A percentile compares a stretch with the other conserved stretches of the same genome.
These are phyloP conservation scores for Ceriops decandra DNA, from an alignment of 345 rosid genomes.

Conservation along the genomic window DNA sequence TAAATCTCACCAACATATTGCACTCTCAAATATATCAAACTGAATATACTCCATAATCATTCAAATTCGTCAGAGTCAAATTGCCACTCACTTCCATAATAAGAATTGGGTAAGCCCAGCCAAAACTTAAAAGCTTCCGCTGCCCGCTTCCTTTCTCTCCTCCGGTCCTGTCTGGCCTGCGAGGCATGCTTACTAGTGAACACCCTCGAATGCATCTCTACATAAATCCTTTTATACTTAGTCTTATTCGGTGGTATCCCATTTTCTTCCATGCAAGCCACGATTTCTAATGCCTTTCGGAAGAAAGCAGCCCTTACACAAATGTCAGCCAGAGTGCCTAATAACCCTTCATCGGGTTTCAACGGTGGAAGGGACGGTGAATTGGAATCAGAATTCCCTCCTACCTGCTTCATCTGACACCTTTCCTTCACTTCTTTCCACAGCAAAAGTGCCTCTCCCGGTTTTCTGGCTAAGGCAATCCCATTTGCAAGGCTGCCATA, in stretches of 20 bases:
- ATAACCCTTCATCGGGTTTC: conserved; percentile 69
- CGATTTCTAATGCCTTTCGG: conserved; percentile 80
- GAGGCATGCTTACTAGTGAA: conserved; percentile 96
- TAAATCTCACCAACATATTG: conserved; percentile 3
- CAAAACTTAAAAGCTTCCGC: conserved; percentile 98
- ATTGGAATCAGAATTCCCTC: conserved; percentile 30
- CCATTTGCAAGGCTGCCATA: conserved; percentile 84
- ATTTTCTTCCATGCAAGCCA: conserved; percentile 91
- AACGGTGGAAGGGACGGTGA: conserved; percentile 40
- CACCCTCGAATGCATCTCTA: conserved; percentile 96
- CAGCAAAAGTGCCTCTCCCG: conserved; percentile 89
- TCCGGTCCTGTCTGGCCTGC: conserved; percentile 68
- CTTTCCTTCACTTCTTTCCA: conserved; percentile 89
- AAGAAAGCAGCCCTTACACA: conserved; percentile 91
- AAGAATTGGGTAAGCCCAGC: conserved; percentile 91
- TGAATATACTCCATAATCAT: conserved; percentile 12
- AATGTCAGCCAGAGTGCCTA: conserved; percentile 75
- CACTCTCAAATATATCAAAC: conserved; percentile 8
- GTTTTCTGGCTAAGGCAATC: conserved; percentile 80
- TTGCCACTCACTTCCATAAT: conserved; percentile 85
- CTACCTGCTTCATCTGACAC: conserved; percentile 31
- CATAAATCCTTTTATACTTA: conserved; percentile 77
- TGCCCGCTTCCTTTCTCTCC: conserved; percentile 78
- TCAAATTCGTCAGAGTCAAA: conserved; percentile 36
- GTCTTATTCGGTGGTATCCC: conserved; percentile 84